Evolutionary conservation across 192 early-diverging fungal genomes (phyloP).

Genomic region (Umbelopsis ramanniana): DNA sequence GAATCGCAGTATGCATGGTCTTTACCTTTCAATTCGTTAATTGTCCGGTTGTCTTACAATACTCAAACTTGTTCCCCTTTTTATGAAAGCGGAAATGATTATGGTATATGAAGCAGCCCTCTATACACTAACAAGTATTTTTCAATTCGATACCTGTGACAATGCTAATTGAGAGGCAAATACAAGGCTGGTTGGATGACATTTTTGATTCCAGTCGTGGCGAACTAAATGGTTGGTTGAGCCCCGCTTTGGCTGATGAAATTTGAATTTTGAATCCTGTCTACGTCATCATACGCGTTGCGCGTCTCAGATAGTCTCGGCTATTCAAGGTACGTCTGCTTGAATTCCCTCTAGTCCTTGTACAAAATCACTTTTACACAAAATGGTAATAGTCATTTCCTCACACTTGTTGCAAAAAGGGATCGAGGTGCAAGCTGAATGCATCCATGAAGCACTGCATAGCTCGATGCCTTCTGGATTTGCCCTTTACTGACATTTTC

Average conservation of each 20-base stretch:
- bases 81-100: no score
- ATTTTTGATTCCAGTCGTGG: no score
- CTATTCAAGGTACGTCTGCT: slow-evolving; percentile 1
- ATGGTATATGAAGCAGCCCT: no score
- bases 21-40: no score
- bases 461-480: neutral
- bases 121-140: no score
- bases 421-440: neutral
- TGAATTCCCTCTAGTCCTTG: neutral
- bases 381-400: neutral
- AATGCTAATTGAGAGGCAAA: no score
- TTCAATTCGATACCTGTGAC: no score
- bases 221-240: no score
- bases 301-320: slow-evolving; percentile 11
- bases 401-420: neutral
- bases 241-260: neutral
- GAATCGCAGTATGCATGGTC: no score
- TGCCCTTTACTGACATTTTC: neutral
- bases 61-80: no score
- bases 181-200: no score
- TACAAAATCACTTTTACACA: slow-evolving; percentile 12
- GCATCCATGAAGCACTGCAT: neutral
- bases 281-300: slow-evolving; percentile 18
- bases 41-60: no score
- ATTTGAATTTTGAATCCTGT: neutral